A percentile compares a stretch with the other conserved stretches of the same genome.
These are phyloP conservation scores for Cercospora zeae-maydis DNA, from an alignment of 2,329 filamentous ascomycete genomes.

Conservation along the genomic window DNA sequence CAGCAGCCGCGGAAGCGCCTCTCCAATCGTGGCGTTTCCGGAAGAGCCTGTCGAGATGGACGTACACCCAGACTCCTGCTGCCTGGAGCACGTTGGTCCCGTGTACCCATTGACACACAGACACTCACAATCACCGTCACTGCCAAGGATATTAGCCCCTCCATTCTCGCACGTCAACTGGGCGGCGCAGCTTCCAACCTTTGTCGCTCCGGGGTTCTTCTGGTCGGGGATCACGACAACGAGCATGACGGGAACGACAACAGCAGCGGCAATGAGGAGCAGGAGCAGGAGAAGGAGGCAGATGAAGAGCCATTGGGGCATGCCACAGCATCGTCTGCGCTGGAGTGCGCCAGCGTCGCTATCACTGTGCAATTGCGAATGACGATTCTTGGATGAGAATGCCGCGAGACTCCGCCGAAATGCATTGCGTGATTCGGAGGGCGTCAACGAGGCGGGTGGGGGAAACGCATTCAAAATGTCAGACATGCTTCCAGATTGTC, in stretches of 20 bases:
- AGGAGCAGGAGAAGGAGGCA: slow-evolving; percentile 63
- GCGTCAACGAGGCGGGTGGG: slow-evolving; percentile 47
- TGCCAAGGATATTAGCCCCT: slow-evolving; percentile 68
- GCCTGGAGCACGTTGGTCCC: slow-evolving; percentile 54
- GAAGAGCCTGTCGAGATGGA: slow-evolving; percentile 48
- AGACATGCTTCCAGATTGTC: slow-evolving; percentile 54
- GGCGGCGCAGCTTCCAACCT: slow-evolving; percentile 54
- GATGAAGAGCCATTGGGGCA: slow-evolving; percentile 76
- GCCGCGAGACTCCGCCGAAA: slow-evolving; percentile 5
- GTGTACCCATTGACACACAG: slow-evolving; percentile 88
- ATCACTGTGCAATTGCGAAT: slow-evolving; percentile 30
- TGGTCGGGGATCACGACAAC: slow-evolving; percentile 55
- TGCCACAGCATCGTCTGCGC: slow-evolving; percentile 70
- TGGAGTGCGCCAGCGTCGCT: slow-evolving; percentile 29
- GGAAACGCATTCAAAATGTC: slow-evolving; percentile 66
- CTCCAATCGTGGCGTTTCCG: slow-evolving; percentile 74
- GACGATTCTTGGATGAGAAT: slow-evolving; percentile 18
- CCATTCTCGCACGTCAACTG: slow-evolving; percentile 71
- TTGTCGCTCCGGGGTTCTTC: slow-evolving; percentile 35
- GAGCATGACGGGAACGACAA: slow-evolving; percentile 72
- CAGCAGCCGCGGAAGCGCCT: slow-evolving; percentile 72
- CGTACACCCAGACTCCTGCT: slow-evolving; percentile 54
- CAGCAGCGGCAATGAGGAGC: slow-evolving; percentile 71
- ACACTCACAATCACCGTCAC: slow-evolving; percentile 66
- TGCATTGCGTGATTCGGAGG: slow-evolving; percentile 23